These are phyloP conservation scores for Durio zibethinus DNA, from an alignment of 345 rosid genomes.

Conservation along the genomic window DNA sequence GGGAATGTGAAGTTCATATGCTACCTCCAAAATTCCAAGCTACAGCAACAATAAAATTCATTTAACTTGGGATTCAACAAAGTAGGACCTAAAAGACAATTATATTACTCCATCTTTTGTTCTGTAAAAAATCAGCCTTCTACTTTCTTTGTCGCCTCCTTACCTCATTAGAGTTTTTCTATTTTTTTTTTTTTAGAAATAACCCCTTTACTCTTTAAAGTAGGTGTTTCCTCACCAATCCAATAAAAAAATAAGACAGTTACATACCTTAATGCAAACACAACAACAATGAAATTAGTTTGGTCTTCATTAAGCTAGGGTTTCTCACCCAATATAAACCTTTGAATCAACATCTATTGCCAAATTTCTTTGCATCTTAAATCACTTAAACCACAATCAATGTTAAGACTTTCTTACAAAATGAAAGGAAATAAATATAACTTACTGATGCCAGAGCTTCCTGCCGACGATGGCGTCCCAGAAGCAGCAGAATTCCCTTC, in stretches of 20 bases:
- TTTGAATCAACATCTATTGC: not conserved
- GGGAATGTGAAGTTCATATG: not conserved
- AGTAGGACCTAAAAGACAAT: not conserved
- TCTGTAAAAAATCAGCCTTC: not conserved
- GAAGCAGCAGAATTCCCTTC: conserved; percentile 90
- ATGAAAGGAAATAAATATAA: conserved; percentile 6
- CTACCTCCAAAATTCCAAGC: not conserved
- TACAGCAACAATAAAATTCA: not conserved
- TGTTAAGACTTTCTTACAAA: conserved; percentile 1
- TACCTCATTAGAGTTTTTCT: not conserved
- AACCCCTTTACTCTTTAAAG: not conserved
- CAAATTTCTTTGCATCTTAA: not conserved
- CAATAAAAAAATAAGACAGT: not conserved
- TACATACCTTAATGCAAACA: not conserved
- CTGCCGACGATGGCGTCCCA: conserved; percentile 91
- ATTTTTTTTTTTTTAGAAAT: not conserved
- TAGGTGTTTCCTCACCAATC: not conserved
- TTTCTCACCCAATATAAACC: not conserved
- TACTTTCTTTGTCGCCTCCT: not conserved
- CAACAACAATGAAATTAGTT: not conserved
- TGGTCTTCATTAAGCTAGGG: not conserved
- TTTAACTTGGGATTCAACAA: not conserved
- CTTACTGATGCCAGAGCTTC: conserved; percentile 96
- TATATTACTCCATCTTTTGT: not conserved
- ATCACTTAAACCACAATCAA: not conserved